Percentiles rank a stretch among this genome's conserved stretches.
Evolutionary conservation across 78 protist species (phyloP).

Genomic region (slime mould (Dictyostelium discoideum)): DNA sequence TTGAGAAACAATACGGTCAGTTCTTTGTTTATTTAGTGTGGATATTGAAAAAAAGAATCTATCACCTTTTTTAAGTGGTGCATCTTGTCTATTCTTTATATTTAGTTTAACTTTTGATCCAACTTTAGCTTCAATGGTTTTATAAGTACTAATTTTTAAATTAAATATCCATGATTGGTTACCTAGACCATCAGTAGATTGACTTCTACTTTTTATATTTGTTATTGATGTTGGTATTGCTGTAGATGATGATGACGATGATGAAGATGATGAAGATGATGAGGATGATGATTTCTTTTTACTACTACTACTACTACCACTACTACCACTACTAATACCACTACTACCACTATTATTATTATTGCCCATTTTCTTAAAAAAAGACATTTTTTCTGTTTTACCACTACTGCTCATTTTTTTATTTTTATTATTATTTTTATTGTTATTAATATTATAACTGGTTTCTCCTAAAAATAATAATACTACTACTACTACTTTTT

Average conservation of each 20-base stretch:
- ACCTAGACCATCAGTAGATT: slow-evolving; percentile 3
- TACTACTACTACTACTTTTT: neutral
- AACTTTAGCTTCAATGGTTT: neutral
- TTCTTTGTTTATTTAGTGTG: neutral
- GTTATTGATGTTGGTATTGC: neutral
- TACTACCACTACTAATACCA: neutral
- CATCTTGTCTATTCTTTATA: slow-evolving; percentile 13
- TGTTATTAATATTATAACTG: neutral
- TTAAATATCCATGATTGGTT: slow-evolving; percentile 58
- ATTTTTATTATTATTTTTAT: no score
- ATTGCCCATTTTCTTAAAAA: slow-evolving; percentile 1
- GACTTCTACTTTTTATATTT: neutral
- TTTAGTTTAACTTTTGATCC: slow-evolving; percentile 31
- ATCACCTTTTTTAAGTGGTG: slow-evolving; percentile 28
- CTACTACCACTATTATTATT: neutral
- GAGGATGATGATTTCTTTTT: neutral
- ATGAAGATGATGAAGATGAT: neutral
- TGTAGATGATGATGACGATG: neutral
- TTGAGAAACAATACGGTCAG: slow-evolving; percentile 27
- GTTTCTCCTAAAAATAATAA: neutral
- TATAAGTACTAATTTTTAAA: neutral
- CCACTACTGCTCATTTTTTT: neutral
- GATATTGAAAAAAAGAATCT: slow-evolving; percentile 48
- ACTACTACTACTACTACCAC: neutral
- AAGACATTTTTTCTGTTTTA: slow-evolving; percentile 21